Evolutionary conservation across 2,329 filamentous ascomycete species (phyloP).

Genomic region (Colletotrichum sp.): DNA sequence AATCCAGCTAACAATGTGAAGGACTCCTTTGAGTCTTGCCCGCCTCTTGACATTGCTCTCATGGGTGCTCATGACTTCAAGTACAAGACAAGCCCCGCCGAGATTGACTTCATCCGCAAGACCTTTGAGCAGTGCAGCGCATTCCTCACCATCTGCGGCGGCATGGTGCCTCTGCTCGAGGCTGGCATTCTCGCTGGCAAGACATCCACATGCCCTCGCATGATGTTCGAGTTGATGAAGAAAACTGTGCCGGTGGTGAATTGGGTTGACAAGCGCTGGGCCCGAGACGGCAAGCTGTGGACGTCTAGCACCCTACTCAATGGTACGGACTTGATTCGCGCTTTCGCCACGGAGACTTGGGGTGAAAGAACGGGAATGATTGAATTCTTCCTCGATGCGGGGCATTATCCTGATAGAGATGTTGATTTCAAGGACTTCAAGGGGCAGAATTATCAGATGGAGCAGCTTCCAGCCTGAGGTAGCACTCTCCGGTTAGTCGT

Average conservation of each 20-base stretch:
- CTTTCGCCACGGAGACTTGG: conserved; percentile 34
- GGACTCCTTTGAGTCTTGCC: conserved; percentile 44
- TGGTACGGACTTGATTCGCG: conserved; percentile 36
- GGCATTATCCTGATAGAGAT: conserved; percentile 32
- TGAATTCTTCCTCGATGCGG: conserved; percentile 23
- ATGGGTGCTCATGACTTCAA: conserved; percentile 38
- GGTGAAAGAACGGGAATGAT: conserved; percentile 25
- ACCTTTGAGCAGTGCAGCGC: conserved; percentile 36
- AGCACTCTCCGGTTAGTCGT: no score
- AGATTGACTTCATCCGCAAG: conserved; percentile 41
- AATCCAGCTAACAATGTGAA: conserved; percentile 6
- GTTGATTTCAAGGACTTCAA: conserved; percentile 36
- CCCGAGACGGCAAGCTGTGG: conserved; percentile 40
- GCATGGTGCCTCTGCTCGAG: conserved; percentile 32
- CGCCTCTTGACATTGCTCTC: conserved; percentile 44
- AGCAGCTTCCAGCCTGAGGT: not conserved
- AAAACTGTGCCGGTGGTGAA: conserved; percentile 30
- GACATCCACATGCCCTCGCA: conserved; percentile 40
- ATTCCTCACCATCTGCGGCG: conserved; percentile 45
- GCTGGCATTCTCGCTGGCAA: conserved; percentile 42
- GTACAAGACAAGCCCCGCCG: conserved; percentile 35
- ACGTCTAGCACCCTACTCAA: conserved; percentile 38
- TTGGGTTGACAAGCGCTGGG: conserved; percentile 44
- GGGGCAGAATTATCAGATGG: not conserved
- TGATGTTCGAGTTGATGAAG: conserved; percentile 29